Conservation (phyloP, 768 basidiomycete genomes). For the Ephemerocybe angulata region DNA sequence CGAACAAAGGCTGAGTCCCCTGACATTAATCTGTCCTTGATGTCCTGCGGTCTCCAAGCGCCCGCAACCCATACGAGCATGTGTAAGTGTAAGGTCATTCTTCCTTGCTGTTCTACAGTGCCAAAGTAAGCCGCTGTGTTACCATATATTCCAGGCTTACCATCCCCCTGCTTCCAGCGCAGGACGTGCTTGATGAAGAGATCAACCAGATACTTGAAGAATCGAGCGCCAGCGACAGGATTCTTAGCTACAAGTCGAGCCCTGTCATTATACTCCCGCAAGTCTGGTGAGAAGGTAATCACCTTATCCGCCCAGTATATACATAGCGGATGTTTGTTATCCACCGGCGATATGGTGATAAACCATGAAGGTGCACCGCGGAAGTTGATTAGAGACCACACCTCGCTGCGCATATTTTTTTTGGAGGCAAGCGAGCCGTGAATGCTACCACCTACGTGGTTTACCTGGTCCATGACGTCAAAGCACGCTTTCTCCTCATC, state of each 20-base stretch:
- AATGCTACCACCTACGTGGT: not conserved
- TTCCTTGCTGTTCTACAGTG: conserved; percentile 37
- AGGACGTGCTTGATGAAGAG: conserved; percentile 29
- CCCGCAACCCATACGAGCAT: conserved; percentile 30
- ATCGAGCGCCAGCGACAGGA: conserved; percentile 18
- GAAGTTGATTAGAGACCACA: conserved; percentile 3
- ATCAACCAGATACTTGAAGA: conserved; percentile 30
- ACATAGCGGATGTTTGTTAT: conserved; percentile 29
- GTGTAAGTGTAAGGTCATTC: conserved; percentile 33
- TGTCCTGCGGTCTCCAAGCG: not conserved
- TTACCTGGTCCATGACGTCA: not conserved
- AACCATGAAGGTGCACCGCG: conserved; percentile 29
- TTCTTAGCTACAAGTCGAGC: not conserved
- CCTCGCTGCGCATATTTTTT: not conserved
- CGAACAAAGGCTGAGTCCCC: not conserved
- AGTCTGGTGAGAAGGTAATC: conserved; percentile 17
- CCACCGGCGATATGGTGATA: conserved; percentile 33
- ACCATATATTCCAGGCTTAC: conserved; percentile 25
- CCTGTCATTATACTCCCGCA: not conserved
- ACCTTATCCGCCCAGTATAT: conserved; percentile 25
- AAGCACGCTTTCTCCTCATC: not conserved
- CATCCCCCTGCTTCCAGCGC: conserved; percentile 12
- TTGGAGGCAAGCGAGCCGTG: not conserved
- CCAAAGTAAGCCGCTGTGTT: conserved; percentile 31
- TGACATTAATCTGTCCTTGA: not conserved